Evolutionary conservation across 2,329 filamentous ascomycete genomes (phyloP), one percentile per base, ranked within the genome.

Genomic region (Cucurbitaria berberidis): DNA sequence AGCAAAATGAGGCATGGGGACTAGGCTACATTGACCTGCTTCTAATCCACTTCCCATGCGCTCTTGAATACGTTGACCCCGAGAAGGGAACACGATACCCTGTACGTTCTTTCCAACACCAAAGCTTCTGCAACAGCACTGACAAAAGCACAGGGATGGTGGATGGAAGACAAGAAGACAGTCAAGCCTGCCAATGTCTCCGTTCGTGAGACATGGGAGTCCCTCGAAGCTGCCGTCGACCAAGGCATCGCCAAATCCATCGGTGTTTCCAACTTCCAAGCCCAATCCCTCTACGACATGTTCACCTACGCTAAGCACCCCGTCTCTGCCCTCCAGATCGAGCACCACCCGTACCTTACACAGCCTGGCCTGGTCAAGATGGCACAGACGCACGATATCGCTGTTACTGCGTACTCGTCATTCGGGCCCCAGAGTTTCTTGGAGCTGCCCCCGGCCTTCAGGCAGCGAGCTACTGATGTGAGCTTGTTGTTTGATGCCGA

Each of bases 21-120:
- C 74, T 96, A 57, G 91, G 91, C 71, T 95, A 96, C 82, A 93
- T 96, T 77, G 91, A 96, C 76, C 84, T 96, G 60, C 61, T 87
- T 83, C 82, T 93, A 67, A 85, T 93, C 66, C 91, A 96, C 81
- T 96, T 95, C 83, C 91, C 92, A 64, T 85, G 93, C 59, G 85
- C 91, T 41, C 82, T 96, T 65, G 88, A 90, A 79, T 96, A 91
- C 76, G 89, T 96, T 67, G 89, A 92, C 78, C 91, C 91, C 7
- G 60, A 60, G 49, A 53, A 57, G 39, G 36, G 34, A 19, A 52
- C 52, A 13, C 45, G 45, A 18, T 68, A 64, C 43, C 63, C 66
- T 4, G 64, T 66, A 50, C 41, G 59, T 16, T 38, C 18, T 15
- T 4, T 21, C 13, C 7, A 18, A 16, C 2, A 9, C 10, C 6